Conservation (phyloP, 208 protist species). For the Endotrypanum monterogeii region DNA sequence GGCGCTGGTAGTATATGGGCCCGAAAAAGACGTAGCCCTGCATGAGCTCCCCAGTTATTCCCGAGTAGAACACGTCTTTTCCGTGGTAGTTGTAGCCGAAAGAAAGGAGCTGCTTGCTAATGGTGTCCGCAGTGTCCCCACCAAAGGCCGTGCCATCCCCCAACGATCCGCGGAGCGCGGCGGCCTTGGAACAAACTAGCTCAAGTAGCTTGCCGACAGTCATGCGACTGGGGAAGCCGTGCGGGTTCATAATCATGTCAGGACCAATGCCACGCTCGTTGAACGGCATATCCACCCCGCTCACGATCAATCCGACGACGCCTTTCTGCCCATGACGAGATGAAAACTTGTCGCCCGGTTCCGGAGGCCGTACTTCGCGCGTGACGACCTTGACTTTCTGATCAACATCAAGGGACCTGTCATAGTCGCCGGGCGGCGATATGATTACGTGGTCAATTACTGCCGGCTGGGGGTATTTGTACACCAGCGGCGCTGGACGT, state of each 20-base stretch:
- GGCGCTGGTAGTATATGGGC: constrained; percentile 99
- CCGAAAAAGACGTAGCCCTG: constrained; percentile 99
- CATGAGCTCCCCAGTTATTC: constrained; percentile 98
- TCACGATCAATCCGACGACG: constrained; percentile 98
- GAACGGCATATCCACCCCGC: constrained; percentile 99
- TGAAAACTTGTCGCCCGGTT: constrained; percentile 99
- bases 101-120: constrained; percentile 83
- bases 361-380: constrained; percentile 90
- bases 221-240: constrained; percentile 99
- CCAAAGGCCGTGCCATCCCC: constrained; percentile 97
- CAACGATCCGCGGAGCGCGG: constrained; percentile 87
- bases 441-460: constrained; percentile 95
- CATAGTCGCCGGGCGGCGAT: constrained; percentile 83
- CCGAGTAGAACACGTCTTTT: constrained; percentile 97
- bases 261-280: constrained; percentile 96
- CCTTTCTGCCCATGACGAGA: constrained; percentile 99
- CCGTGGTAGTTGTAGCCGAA: constrained; percentile 98
- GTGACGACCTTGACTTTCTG: constrained; percentile 96
- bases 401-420: constrained; percentile 84
- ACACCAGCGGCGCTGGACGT: constrained; percentile 74
- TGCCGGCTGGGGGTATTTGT: constrained; percentile 93
- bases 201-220: constrained; percentile 99
- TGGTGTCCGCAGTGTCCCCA: constrained; percentile 93
- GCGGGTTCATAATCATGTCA: constrained; percentile 99
- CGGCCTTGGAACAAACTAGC: constrained; percentile 97